phyloP scores from a whole-genome alignment of 305 asterid species.

The Plantago lanceolata region DNA sequence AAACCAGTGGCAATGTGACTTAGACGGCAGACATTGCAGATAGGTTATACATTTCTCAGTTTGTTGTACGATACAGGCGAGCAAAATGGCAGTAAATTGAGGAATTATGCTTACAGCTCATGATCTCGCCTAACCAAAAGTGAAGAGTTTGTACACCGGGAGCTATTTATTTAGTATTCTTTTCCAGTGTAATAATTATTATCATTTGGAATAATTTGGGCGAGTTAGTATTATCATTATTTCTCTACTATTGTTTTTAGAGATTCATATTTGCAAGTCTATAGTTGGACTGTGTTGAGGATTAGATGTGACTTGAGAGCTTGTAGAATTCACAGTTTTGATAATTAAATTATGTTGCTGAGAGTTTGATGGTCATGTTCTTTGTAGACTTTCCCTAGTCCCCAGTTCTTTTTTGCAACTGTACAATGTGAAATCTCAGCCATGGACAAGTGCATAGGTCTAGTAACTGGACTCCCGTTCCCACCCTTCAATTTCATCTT shows the following conservation, averaged over 20 bases:
- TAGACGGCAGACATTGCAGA: conserved; percentile 26
- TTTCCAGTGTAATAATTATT: not conserved
- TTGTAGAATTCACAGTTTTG: not conserved
- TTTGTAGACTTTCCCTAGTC: not conserved
- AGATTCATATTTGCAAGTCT: not conserved
- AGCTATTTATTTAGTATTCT: conserved; percentile 4
- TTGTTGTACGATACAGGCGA: conserved; percentile 19
- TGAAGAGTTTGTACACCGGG: not conserved
- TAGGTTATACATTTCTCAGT: not conserved
- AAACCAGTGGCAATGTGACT: conserved; percentile 30
- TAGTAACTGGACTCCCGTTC: too few relatives aligned
- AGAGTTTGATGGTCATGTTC: not conserved
- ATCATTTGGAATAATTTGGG: conserved; percentile 11
- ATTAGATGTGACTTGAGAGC: not conserved
- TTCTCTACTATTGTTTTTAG: not conserved
- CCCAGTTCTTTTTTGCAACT: too few relatives aligned
- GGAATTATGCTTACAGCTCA: not conserved
- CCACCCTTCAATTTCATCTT: too few relatives aligned
- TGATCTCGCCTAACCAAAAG: not conserved
- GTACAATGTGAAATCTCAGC: too few relatives aligned
- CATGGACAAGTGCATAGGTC: too few relatives aligned
- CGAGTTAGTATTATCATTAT: not conserved
- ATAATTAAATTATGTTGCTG: not conserved
- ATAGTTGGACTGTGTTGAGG: not conserved
- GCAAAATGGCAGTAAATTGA: not conserved